Conservation (phyloP, 2,329 filamentous ascomycete species). For the Xylariales sp. region DNA sequence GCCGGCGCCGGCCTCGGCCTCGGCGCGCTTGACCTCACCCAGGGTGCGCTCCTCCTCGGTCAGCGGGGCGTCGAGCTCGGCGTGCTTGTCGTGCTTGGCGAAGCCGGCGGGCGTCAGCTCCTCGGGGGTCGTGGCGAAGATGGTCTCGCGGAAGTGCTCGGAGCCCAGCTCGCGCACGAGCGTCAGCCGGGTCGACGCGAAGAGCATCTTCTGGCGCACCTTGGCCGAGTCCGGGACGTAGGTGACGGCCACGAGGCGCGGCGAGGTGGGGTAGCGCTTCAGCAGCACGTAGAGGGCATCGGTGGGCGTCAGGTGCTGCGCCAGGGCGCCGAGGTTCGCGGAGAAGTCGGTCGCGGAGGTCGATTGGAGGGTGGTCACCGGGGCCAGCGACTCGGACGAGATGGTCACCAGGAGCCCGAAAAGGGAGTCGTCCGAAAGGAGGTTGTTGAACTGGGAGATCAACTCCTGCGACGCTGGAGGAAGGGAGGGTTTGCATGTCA, state of each 20-base stretch:
- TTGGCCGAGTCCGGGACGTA: slow-evolving; percentile 77
- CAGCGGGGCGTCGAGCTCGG: slow-evolving; percentile 60
- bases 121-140: slow-evolving; percentile 66
- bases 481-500: slow-evolving; percentile 2
- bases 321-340: slow-evolving; percentile 59
- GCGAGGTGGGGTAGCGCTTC: slow-evolving; percentile 55
- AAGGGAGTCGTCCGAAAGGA: slow-evolving; percentile 57
- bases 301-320: slow-evolving; percentile 60
- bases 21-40: slow-evolving; percentile 68
- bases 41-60: slow-evolving; percentile 74
- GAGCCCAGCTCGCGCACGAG: slow-evolving; percentile 72
- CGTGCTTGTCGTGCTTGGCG: slow-evolving; percentile 66
- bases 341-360: slow-evolving; percentile 55
- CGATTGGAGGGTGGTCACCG: slow-evolving; percentile 50
- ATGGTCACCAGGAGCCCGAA: slow-evolving; percentile 73
- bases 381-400: slow-evolving; percentile 61
- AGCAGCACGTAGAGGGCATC: slow-evolving; percentile 72
- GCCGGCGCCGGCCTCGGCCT: slow-evolving; percentile 68
- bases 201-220: slow-evolving; percentile 83
- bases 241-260: slow-evolving; percentile 65
- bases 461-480: slow-evolving; percentile 70
- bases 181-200: slow-evolving; percentile 72
- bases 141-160: slow-evolving; percentile 72
- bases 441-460: slow-evolving; percentile 64
- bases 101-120: slow-evolving; percentile 70